Base-by-base conservation (phyloP, 2,329 filamentous ascomycete species). In the Leptographium lundbergii region DNA sequence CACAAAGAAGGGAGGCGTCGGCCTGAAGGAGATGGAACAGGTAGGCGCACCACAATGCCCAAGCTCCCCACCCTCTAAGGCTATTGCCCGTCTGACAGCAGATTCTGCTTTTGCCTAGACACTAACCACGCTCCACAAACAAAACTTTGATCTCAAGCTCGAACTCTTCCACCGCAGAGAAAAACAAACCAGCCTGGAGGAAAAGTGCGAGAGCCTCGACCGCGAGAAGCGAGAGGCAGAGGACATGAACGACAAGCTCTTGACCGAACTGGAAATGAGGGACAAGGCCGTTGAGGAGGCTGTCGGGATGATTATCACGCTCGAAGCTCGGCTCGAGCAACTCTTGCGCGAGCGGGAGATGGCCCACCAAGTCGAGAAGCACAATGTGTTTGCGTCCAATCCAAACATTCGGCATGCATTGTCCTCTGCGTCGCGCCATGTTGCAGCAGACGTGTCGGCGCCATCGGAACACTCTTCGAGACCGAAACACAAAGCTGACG, bases 111-210 rank as follows among this genome's bases (percentile, higher is more conserved):
- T 19, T 6, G 22, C 11, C 13, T 55, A 87, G 78, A 81, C 84
- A 58, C 72, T 89, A 57, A 87, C 86, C 5, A 84, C 76, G 1
- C 71, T 89, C 25, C 83, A 86, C 69, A 90, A 90, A 67, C 82
- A 88, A 70, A 90, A 89, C 66, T 90, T 89, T 64, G 86, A 88
- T 64, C 75, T 90, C 50, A 89, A 90, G 69, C 74, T 89, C 36
- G 86, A 89, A 67, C 70, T 90, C 1, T 88, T 80, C 64, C 85
- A 89, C 66, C 78, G 85, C 7, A 77, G 86, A 32, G 81, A 89
- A 69, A 77, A 80, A 57, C 84, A 87, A 66, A 76, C 75, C 10
- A 69, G 69, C 5, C 71, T 88, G 22, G 79, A 83, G 62, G 69
- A 70, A 45, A 60, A 56, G 19, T 61, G 62, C 9, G 77, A 83